A percentile compares a stretch with the other conserved stretches of the same genome.
Conservation (phyloP, 78 protist genomes). For the Dictyostelium citrinum region DNA sequence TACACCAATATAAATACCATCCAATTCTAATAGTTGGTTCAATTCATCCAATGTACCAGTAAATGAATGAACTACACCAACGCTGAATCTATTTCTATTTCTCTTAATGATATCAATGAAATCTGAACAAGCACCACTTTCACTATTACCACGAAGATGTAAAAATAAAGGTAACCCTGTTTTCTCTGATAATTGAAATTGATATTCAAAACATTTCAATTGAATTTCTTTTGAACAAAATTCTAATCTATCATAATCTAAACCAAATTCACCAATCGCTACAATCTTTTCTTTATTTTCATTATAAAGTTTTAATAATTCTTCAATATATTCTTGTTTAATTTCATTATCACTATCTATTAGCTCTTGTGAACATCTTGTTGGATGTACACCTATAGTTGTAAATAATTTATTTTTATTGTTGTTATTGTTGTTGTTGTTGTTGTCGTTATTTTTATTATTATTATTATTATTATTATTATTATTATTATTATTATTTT, state of each 20-base stretch:
- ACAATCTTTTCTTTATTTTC: slow-evolving; percentile 27
- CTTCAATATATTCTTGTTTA: slow-evolving; percentile 6
- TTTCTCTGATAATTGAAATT: slow-evolving; percentile 30
- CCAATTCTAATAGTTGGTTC: slow-evolving; percentile 28
- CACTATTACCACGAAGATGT: slow-evolving; percentile 27
- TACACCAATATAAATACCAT: slow-evolving; percentile 57
- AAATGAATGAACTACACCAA: slow-evolving; percentile 83
- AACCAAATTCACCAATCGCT: slow-evolving; percentile 82
- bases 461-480: not conserved
- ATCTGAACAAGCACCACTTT: slow-evolving; percentile 36
- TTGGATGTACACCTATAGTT: slow-evolving; percentile 83
- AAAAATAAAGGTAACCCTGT: slow-evolving; percentile 61
- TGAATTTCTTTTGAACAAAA: slow-evolving; percentile 74
- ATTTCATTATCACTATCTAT: not conserved
- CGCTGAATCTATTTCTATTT: slow-evolving; percentile 28
- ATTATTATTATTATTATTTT: not conserved
- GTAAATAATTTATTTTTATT: slow-evolving; percentile 28
- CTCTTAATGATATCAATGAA: slow-evolving; percentile 51
- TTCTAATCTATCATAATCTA: slow-evolving; percentile 75
- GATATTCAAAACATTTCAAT: slow-evolving; percentile 60
- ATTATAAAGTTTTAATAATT: not conserved
- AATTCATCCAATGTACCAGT: slow-evolving; percentile 56
- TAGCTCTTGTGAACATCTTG: slow-evolving; percentile 45
- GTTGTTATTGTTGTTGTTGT: not conserved
- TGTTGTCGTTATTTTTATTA: not conserved